Percentiles rank a stretch among this genome's conserved stretches.
These are phyloP conservation scores for Pichia occidentalis DNA, from an alignment of 805 yeast species.

Conservation along the genomic window DNA sequence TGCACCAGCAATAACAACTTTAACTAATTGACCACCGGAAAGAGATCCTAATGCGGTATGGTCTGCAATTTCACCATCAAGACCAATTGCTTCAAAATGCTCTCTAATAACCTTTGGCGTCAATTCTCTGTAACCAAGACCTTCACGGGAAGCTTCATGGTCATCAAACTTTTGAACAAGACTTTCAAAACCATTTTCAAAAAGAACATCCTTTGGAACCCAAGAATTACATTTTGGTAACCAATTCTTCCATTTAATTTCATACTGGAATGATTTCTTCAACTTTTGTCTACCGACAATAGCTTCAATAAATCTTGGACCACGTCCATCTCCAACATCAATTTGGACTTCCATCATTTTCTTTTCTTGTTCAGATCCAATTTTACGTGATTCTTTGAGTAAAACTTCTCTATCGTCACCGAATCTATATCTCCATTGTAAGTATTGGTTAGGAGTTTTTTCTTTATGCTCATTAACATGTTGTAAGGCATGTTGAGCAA, in stretches of 20 bases:
- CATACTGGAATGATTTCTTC: constrained; percentile 95
- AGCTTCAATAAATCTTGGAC: constrained; percentile 85
- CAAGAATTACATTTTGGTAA: constrained; percentile 90
- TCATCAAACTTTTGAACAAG: constrained; percentile 95
- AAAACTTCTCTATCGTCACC: constrained; percentile 98
- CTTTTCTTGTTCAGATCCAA: constrained; percentile 65
- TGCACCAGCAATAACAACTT: constrained; percentile 98
- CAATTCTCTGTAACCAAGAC: constrained; percentile 95
- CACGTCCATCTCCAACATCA: constrained; percentile 76
- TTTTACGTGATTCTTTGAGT: constrained; percentile 85
- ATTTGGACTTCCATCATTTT: constrained; percentile 71
- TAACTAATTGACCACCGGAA: constrained; percentile 97
- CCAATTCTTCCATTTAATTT: constrained; percentile 89
- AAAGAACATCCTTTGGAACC: constrained; percentile 77
- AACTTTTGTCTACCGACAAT: constrained; percentile 95
- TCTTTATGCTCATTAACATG: constrained; percentile 97
- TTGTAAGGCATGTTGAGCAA: constrained; percentile 97
- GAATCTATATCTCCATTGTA: constrained; percentile 96
- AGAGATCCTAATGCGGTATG: constrained; percentile 95
- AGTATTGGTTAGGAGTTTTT: constrained; percentile 93
- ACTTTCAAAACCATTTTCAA: constrained; percentile 83
- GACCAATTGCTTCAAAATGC: constrained; percentile 95
- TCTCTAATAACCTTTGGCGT: constrained; percentile 88
- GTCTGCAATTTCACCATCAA: constrained; percentile 97
- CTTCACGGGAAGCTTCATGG: constrained; percentile 98